Evolutionary conservation across 2,329 filamentous ascomycete species (phyloP), one percentile per base, ranked within the genome.

Genomic region (Diaporthe batatas): DNA sequence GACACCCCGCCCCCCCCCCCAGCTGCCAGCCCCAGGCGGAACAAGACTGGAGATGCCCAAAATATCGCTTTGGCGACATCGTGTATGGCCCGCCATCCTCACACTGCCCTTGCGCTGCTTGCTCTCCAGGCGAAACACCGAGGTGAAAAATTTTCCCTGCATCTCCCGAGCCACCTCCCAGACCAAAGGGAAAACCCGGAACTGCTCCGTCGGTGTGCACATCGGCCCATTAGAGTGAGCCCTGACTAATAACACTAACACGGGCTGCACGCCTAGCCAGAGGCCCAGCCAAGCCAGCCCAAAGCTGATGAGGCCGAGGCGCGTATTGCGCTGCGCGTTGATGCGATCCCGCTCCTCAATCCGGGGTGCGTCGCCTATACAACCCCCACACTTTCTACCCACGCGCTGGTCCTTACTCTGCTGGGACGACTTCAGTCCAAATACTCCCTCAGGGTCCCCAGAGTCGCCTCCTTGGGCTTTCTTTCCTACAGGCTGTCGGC

Each of bases 381-480:
- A 34, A 42, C 72, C 72, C 72, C 72, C 72, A 73, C 62, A 51
- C 44, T 3, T 14, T 51, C 12, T 65, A 34, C 59, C 59, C 59
- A 65, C 59, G 29, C 59, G 59, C 42, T 47, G 44, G 16, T 49
- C 29, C 32, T 25, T 18, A 18, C n/a, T 36, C 44, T 53, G 44
- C 32, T 53, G 12, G 62, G 62, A 67, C 62, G 47, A 53, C 44
- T 16, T 39, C 44, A 25, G 12, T 8, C 14, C 12, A 39, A 32
- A 44, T 29, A 5, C 2, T 29, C 29, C 29, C 29, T 29, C 2
- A 65, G 62, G 44, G 47, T 53, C 36, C 47, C 42, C 32, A 44
- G 39, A 18, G 32, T 39, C 42, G 34, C 25, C 47, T 23, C 39
- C 39, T 6, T 47, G 18, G 14, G 8, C 42, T 23, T 32, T 59